Base-by-base conservation (phyloP, 1,139 yeast genomes). In the Suhomyces maxii region DNA sequence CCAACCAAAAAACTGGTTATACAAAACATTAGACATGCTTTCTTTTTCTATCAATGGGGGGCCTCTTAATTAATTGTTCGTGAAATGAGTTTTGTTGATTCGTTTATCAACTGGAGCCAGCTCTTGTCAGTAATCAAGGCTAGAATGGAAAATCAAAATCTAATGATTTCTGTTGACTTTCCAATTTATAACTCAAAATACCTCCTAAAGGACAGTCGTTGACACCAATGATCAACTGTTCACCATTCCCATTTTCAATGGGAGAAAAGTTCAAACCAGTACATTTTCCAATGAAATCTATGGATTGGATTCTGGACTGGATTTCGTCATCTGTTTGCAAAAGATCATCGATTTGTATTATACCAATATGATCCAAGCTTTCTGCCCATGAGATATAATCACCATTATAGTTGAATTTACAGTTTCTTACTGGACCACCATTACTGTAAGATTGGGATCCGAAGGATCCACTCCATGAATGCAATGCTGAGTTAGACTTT, bases 181-280 rank as follows among this genome's bases (percentile, higher is more conserved):
- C 74, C 41, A 72, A 57, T 42, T 69, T 67, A 54, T 76, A 80
- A 51, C 76, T 77, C 45, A 81, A 58, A 9, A 83, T 72, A 1
- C 87, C 86, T 3, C 87, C 87, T 41, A 80, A 68, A 1, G 82
- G 74, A 44, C 76, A 70, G 59, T 83, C 88, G 49, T 77, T 72
- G 3, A 80, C 73, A 0, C 86, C 87, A 6, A 82, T 63, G 7
- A 79, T 66, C 46, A 83, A 63, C 39, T 72, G 67, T 55, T 79
- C 82, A 8, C 78, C 79, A 44, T 65, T 64, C 2, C 76, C 80
- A 47, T 67, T 67, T 31, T 73, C 79, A 8, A 68, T 61, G 3
- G 71, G 71, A n/a, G 73, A 68, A 54, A 80, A 79, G 44, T 71
- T 76, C 40, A 81, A 65, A 1, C 87, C 87, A 1, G 80, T 73